Percentiles rank a stretch among this genome's conserved stretches.
Conservation (phyloP, 176 grass and related monocot species). For the Aegilops speltoides region DNA sequence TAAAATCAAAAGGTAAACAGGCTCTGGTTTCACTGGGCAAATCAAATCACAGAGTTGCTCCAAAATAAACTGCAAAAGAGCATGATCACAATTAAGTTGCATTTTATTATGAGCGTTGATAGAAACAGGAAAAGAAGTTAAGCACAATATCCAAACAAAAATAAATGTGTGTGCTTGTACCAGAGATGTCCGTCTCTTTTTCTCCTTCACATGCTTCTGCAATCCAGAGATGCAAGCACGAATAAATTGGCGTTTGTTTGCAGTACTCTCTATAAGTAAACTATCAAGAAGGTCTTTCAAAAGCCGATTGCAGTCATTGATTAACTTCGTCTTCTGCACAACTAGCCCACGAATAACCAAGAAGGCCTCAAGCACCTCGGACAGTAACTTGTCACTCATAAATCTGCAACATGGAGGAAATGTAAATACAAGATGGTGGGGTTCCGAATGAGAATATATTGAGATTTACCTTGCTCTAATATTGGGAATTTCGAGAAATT, state of each 20-base stretch:
- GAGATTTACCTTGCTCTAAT: constrained; percentile 79
- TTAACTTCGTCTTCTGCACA: constrained; percentile 97
- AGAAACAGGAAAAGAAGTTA: not conserved
- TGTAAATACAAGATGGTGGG: constrained; percentile 9
- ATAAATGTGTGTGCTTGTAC: constrained; percentile 34
- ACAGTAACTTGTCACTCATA: constrained; percentile 83
- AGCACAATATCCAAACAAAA: constrained; percentile 20
- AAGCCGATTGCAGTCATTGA: constrained; percentile 89
- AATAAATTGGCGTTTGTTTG: constrained; percentile 93
- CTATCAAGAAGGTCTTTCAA: constrained; percentile 94
- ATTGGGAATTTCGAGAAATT: constrained; percentile 96
- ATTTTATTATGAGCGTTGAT: constrained; percentile 22
- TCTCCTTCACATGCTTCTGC: constrained; percentile 80
- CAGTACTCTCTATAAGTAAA: constrained; percentile 83
- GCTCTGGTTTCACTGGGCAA: constrained; percentile 90
- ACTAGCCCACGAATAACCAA: constrained; percentile 88
- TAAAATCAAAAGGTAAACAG: constrained; percentile 85
- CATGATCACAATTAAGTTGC: constrained; percentile 9
- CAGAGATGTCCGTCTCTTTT: constrained; percentile 83
- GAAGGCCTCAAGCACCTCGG: constrained; percentile 81
- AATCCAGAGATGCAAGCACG: constrained; percentile 93
- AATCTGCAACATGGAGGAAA: constrained; percentile 52
- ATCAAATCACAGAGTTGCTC: constrained; percentile 99
- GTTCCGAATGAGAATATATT: not conserved
- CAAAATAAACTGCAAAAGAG: constrained; percentile 83